Evolutionary conservation across 2,329 filamentous ascomycete genomes (phyloP), one percentile per base, ranked within the genome.

Genomic region (Gnomoniopsis sp.): DNA sequence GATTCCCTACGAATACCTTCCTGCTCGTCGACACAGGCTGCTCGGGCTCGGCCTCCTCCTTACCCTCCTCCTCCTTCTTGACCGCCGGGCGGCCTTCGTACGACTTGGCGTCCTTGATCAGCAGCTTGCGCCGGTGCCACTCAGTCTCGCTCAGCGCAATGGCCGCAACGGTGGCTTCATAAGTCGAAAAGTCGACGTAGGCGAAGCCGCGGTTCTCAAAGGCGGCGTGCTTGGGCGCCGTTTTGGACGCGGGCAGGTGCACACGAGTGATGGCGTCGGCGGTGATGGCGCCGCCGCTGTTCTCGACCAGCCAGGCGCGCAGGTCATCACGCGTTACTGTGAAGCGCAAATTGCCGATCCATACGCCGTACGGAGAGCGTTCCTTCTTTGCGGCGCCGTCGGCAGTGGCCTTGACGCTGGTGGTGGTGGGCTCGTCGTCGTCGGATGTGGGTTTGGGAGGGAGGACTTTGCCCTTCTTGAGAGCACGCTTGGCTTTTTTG

Each of bases 341-440:
- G 79, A 93, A 99, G n/a, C 89, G 85, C 63, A 99, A 76, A 74
- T 99, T 99, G 67, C 96, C 95, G 66, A 99, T 90, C 95, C 95
- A 99, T 65, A 99, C 85, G 62, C 92, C 91, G 73, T 91, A 87
- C 19, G 90, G 86, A 11, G 91, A 95, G 60, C 91, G 88, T 65
- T 79, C 76, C 64, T 82, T 79, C 55, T 81, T 77, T 53, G 65
- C 72, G 60, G 75, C 75, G 57, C 74, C 69, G 41, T 75, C 67
- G 51, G 69, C 67, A 62, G 67, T 70, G 17, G 67, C 65, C 65
- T 75, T 67, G 64, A 71, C 65, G 65, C 75, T 55, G 22, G 14
- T 49, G 34, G 44, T 68, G 70, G 71, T 69, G 43, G 63, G 66
- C 33, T 78, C 75, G 49, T 73, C 75, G 56, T 74, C 73, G 60